Evolutionary conservation across 208 protist species (phyloP), one percentile per base, ranked within the genome.

Genomic region (Leishmania lainsoni): DNA sequence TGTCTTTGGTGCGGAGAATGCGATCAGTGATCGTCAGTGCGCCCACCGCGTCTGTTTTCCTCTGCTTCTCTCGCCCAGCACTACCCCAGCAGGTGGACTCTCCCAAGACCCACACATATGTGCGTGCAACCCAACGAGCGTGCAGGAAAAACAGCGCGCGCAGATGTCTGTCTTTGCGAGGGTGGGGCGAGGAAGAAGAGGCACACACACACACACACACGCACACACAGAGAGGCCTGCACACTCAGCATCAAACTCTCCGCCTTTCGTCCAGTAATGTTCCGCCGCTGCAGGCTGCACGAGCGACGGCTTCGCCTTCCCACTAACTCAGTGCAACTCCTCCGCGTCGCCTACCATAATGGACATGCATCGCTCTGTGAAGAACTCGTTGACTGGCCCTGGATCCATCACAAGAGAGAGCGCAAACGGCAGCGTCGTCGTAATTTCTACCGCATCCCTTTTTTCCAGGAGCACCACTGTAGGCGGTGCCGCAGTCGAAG

Each of bases 341-440:
- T 68, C 72, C 20, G 63, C 76, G 10, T 82, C 39, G 6, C 73
- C 17, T 32, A 96, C 73, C 78, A 97, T 93, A 32, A 93, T 54
- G 0, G 87, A 81, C 26, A 92, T 90, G 32, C 89, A 90, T 0
- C 86, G 63, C 66, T 96, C 93, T 3, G 90, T 93, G 80, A 98
- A 96, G 63, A 91, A 83, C 66, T 92, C 89, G 78, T 96, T 96
- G 48, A 95, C 90, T 0, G 92, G 93, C 0, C 95, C 95, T 32
- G 91, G 91, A 58, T 89, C 79, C 61, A 96, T 79, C 32, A 92
- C 91, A 6, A 98, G 89, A 29, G 95, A 95, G 39, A 98, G 80
- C 42, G 91, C 92, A 86, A 96, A 98, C 0, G 95, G 95, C n/a
- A 98, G 83, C 51, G 92, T 88, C 22, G 90, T 95, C 1, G 93